Evolutionary conservation across 2,329 filamentous ascomycete genomes (phyloP).

Genomic region (Exophiala xenobiotica): DNA sequence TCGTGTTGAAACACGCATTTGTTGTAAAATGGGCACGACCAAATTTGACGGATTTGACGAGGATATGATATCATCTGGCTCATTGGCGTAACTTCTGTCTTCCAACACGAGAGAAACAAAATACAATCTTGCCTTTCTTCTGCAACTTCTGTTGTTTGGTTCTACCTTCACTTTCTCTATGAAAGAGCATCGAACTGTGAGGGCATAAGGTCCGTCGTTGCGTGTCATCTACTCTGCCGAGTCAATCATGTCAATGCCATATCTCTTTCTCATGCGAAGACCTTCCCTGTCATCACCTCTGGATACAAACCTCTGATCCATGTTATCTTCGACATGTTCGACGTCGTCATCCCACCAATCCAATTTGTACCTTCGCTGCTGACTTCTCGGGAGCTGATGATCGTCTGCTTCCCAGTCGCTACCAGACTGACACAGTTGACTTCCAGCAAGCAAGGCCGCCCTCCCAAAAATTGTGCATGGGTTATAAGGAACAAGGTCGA

Average conservation of each 20-base stretch:
- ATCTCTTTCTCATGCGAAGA: slow-evolving; percentile 1
- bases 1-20: no score
- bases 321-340: background rate
- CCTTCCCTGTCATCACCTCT: background rate
- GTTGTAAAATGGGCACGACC: no score
- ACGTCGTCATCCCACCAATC: slow-evolving; percentile 9
- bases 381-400: background rate
- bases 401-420: background rate
- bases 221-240: background rate
- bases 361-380: background rate
- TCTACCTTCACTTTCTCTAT: no score
- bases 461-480: slow-evolving; percentile 24
- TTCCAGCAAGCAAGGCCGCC: background rate
- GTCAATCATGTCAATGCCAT: slow-evolving; percentile 21
- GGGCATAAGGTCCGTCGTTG: no score
- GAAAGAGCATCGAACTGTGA: no score
- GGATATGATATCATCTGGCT: no score
- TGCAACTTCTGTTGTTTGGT: no score
- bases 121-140: no score
- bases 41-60: no score
- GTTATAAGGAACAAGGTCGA: slow-evolving; percentile 16
- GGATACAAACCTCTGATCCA: no score
- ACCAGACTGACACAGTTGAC: background rate
- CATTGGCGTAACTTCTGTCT: no score
- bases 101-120: no score